A percentile compares a stretch with the other conserved stretches of the same genome.
phyloP scores from a whole-genome alignment of 805 yeast genomes.

The Sporopachydermia quercuum region DNA sequence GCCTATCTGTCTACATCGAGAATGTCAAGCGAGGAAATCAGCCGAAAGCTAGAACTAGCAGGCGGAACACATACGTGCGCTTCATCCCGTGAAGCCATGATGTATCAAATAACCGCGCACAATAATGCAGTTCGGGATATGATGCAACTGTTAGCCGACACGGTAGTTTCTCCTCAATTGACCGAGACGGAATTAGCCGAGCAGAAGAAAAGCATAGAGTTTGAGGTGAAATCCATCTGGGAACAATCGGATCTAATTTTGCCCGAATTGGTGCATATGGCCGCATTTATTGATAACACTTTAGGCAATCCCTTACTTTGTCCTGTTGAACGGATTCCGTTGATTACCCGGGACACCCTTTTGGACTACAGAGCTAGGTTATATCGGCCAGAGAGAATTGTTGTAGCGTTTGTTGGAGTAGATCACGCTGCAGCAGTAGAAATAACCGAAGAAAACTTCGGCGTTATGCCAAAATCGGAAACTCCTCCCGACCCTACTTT shows the following conservation, averaged over 20 bases:
- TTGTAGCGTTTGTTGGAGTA: slow-evolving; percentile 81
- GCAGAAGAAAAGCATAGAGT: slow-evolving; percentile 57
- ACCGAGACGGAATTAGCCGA: slow-evolving; percentile 58
- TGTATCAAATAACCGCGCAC: slow-evolving; percentile 92
- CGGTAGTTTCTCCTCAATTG: slow-evolving; percentile 57
- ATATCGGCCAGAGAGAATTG: slow-evolving; percentile 68
- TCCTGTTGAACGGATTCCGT: slow-evolving; percentile 51
- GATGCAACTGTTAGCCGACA: slow-evolving; percentile 63
- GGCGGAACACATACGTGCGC: slow-evolving; percentile 95
- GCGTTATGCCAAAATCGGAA: slow-evolving; percentile 33
- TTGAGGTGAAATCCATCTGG: slow-evolving; percentile 74
- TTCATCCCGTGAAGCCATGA: slow-evolving; percentile 78
- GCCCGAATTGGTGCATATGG: slow-evolving; percentile 81
- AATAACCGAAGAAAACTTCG: slow-evolving; percentile 47
- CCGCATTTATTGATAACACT: slow-evolving; percentile 60
- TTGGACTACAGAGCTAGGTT: slow-evolving; percentile 46
- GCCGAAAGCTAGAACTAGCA: slow-evolving; percentile 55
- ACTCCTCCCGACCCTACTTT: slow-evolving; percentile 10
- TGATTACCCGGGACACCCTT: slow-evolving; percentile 37
- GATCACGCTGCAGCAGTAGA: slow-evolving; percentile 52
- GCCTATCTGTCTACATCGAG: slow-evolving; percentile 64
- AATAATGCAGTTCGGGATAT: slow-evolving; percentile 69
- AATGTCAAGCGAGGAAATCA: slow-evolving; percentile 40
- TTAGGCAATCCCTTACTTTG: slow-evolving; percentile 80
- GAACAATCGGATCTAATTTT: slow-evolving; percentile 69